Evolutionary conservation across 2,329 filamentous ascomycete species (phyloP), one percentile per base, ranked within the genome.

Genomic region (Claviceps sp.): DNA sequence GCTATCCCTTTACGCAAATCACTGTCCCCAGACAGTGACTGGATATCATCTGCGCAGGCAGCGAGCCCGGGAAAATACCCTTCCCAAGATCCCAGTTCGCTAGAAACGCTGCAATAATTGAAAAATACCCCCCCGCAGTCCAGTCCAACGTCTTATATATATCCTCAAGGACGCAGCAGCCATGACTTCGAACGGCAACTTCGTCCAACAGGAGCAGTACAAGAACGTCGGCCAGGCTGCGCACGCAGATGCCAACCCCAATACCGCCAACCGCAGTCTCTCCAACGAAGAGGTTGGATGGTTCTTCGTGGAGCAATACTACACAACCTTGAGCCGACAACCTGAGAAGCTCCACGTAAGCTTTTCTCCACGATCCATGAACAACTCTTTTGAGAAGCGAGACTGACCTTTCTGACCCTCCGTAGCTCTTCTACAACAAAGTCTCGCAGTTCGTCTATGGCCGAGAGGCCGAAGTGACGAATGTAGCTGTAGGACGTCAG

Each of bases 231-330:
- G 72, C 54, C 69, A 71, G 60, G 60, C 67, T 54, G 59, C 65
- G 50, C 54, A 67, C 48, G 61, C 63, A 54, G 66, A 66, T 52
- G 60, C 65, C 54, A 61, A 66, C 45, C 57, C 65, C 55, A 58
- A 63, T 55, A 60, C 62, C 56, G 58, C 63, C 52, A 71, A 67
- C 61, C 72, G 65, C 64, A 74, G 78, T 61, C 71, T 81, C 42
- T 75, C 77, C 62, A 96, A 95, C 75, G 89, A 95, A 68, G 89
- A 97, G 74, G 89, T 98, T 60, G 93, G 89, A 70, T 98, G 93
- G 93, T 97, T 91, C 74, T 98, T 98, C 62, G 93, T 98, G 54
- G 90, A 97, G 79, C 89, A 95, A 71, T 98, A 96, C 77, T 98
- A 98, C 74, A 97, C 88, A 61, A 98, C 89, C 56, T 74, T 98